A percentile compares a stretch with the other conserved stretches of the same genome.
phyloP scores from a whole-genome alignment of 1,139 yeast genomes.

The Candida buenavistaensis region DNA sequence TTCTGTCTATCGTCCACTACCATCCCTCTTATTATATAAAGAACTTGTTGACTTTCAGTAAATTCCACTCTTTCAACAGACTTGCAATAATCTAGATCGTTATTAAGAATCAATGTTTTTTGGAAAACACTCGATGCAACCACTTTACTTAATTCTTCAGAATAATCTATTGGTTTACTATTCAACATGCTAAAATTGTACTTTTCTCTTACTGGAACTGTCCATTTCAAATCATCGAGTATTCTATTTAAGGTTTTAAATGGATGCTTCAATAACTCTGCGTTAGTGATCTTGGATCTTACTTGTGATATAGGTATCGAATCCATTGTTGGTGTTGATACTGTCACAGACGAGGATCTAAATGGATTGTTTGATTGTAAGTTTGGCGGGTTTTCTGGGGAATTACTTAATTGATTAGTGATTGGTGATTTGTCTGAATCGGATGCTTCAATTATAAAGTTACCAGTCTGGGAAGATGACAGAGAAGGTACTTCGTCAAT shows the following conservation, averaged over 20 bases:
- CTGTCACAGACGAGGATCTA: conserved; percentile 5
- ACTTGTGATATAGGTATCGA: conserved; percentile 1
- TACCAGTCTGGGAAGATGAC: neutral
- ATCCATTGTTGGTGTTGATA: conserved; percentile 2
- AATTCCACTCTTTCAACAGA: conserved; percentile 23
- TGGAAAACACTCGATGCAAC: conserved; percentile 12
- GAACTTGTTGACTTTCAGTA: conserved; percentile 21
- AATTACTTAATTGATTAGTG: conserved; percentile 4
- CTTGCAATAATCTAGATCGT: conserved; percentile 31
- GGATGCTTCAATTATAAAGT: conserved; percentile 1
- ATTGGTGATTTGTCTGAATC: conserved; percentile 8
- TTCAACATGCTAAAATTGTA: conserved; percentile 27
- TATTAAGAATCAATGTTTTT: conserved; percentile 33
- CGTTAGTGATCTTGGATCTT: conserved; percentile 14
- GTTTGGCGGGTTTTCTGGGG: too few species aligned
- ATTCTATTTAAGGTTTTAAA: conserved; percentile 69
- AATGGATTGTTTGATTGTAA: conserved; percentile 12
- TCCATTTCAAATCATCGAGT: conserved; percentile 60
- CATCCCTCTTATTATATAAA: conserved; percentile 36
- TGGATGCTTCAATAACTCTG: conserved; percentile 23
- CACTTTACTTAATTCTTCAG: conserved; percentile 26
- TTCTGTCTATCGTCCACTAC: conserved; percentile 18
- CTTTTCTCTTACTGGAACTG: conserved; percentile 26
- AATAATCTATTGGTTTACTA: conserved; percentile 36
- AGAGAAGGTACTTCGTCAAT: neutral